phyloP scores from a whole-genome alignment of 768 basidiomycete species.

The Podaxis sp. region DNA sequence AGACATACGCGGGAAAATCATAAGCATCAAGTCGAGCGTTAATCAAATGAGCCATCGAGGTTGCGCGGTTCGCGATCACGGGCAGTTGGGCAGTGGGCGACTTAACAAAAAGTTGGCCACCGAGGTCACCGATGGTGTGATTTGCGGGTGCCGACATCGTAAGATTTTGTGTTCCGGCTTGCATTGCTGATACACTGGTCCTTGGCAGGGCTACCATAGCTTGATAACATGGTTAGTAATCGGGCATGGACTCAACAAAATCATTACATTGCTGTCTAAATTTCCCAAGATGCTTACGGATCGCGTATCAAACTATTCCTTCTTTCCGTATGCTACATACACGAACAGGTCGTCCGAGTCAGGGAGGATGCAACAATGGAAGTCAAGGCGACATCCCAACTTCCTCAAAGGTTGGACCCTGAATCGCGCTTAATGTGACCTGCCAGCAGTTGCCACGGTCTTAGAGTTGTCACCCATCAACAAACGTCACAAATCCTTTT shows the following conservation, averaged over 20 bases:
- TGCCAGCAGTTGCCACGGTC: neutral
- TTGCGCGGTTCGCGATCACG: neutral
- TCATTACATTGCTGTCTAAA: too few relatives aligned
- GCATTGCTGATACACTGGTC: neutral
- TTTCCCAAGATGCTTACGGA: too few relatives aligned
- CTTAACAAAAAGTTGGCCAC: neutral
- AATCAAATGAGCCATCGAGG: neutral
- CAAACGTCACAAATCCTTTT: neutral
- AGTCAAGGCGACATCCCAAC: neutral
- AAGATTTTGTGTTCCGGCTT: neutral
- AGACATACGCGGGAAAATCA: neutral
- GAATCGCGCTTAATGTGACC: neutral
- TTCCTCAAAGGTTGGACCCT: neutral
- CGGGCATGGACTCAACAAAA: too few relatives aligned
- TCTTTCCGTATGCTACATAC: too few relatives aligned
- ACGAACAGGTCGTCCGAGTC: neutral
- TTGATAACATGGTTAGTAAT: too few relatives aligned
- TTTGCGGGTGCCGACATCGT: neutral
- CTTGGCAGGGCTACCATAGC: too few relatives aligned
- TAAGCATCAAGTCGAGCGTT: neutral
- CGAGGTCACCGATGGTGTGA: neutral
- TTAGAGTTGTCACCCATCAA: neutral
- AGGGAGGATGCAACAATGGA: neutral
- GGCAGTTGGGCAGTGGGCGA: neutral
- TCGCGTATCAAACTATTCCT: too few relatives aligned